Percentiles rank a stretch among this genome's conserved stretches.
Conservation (phyloP, 2,329 filamentous ascomycete species). For the Beauveria asiatica region DNA sequence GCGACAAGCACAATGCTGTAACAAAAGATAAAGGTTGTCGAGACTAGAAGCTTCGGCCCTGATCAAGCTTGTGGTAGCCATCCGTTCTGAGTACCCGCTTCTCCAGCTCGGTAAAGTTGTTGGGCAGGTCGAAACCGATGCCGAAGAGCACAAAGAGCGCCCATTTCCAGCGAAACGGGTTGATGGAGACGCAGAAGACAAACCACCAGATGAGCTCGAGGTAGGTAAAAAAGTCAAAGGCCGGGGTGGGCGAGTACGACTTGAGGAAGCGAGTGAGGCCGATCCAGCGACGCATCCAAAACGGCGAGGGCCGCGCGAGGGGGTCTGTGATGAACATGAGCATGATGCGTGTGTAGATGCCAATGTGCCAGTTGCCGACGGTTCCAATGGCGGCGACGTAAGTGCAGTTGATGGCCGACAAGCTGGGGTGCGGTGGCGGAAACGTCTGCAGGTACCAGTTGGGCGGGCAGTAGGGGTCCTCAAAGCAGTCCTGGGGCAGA, state of each 20-base stretch:
- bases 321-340: slow-evolving; percentile 82
- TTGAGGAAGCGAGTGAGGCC: slow-evolving; percentile 73
- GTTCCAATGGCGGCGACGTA: slow-evolving; percentile 74
- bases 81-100: slow-evolving; percentile 48
- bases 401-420: slow-evolving; percentile 76
- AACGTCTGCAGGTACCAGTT: slow-evolving; percentile 89
- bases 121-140: slow-evolving; percentile 57
- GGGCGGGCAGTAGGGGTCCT: slow-evolving; percentile 65
- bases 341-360: slow-evolving; percentile 78
- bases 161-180: slow-evolving; percentile 90
- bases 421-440: slow-evolving; percentile 61
- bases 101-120: slow-evolving; percentile 58
- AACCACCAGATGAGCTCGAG: slow-evolving; percentile 83
- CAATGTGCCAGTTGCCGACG: slow-evolving; percentile 82
- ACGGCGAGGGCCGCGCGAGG: slow-evolving; percentile 59
- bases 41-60: slow-evolving; percentile 16
- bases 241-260: slow-evolving; percentile 57
- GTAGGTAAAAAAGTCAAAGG: slow-evolving; percentile 88
- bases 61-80: slow-evolving; percentile 23
- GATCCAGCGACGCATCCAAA: slow-evolving; percentile 80
- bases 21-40: not conserved
- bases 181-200: slow-evolving; percentile 65
- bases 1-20: no score
- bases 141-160: slow-evolving; percentile 75
- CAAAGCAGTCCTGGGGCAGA: slow-evolving; percentile 63